Evolutionary conservation across 257 asterid genomes (phyloP), one percentile per base, ranked within the genome.

Genomic region (Scutellaria galericulata): DNA sequence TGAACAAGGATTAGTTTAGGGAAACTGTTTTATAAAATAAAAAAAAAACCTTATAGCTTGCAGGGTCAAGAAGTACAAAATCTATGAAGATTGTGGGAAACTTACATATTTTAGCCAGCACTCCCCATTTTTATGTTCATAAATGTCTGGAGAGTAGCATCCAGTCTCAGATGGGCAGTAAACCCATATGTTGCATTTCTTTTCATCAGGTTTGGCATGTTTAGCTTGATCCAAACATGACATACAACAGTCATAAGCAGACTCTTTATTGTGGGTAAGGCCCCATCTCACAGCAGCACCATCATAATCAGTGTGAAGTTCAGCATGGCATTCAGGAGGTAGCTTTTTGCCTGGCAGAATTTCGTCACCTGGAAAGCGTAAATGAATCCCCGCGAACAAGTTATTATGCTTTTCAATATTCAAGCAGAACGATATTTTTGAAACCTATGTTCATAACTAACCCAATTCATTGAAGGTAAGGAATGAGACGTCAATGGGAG

Each of bases 71-170:
- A 31, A 31, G 5, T 31, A 68, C 11, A 13, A 39, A 73, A 40
- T 7, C 7, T 35, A 46, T 7, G 46, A 63, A 31, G 4, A n/a
- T 70, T 37, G 13, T 3, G 22, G 5, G 0, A 53, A 70, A 70
- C 92, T 88, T 75, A 91, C 99, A 70, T 87, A 83, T 91, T 94
- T 94, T 14, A 94, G 88, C 99, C 99, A 94, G 85, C 98, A 94
- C 64, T 94, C 99, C 46, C 79, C 87, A 66, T 89, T 83, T 77
- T 90, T 88, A 83, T 91, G 99, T 67, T 87, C 72, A 64, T 91
- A 94, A 37, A 88, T 83, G 76, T 94, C 99, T 13, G 97, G 99
- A 71, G 97, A 91, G 87, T 79, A 73, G 85, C 99, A 94, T 24
- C 99, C 99, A 0, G 71, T 72, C 79, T 88, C 93, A 0, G 86